Evolutionary conservation across 2,329 filamentous ascomycete species (phyloP).

Genomic region (Neonectria punicea): DNA sequence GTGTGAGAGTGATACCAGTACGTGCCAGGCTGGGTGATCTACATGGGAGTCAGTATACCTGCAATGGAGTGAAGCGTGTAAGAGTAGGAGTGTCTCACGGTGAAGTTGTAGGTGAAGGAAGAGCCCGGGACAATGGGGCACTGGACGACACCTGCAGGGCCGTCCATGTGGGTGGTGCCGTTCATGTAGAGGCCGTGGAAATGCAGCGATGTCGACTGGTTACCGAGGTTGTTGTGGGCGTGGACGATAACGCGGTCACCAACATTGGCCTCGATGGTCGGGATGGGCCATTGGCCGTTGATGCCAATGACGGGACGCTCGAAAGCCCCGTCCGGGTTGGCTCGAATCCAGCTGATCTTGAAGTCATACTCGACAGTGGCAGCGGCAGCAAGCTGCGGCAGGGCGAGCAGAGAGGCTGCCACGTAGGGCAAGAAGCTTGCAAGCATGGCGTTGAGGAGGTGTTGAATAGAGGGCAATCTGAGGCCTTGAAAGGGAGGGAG

Average conservation of each 20-base stretch:
- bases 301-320: slow-evolving; percentile 77
- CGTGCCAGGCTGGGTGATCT: slow-evolving; percentile 74
- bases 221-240: slow-evolving; percentile 67
- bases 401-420: slow-evolving; percentile 32
- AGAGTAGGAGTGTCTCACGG: slow-evolving; percentile 52
- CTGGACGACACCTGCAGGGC: slow-evolving; percentile 72
- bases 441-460: slow-evolving; percentile 28
- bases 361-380: slow-evolving; percentile 70
- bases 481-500: neutral
- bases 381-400: slow-evolving; percentile 39
- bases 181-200: slow-evolving; percentile 80
- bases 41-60: slow-evolving; percentile 5
- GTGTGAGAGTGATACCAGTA: slow-evolving; percentile 85
- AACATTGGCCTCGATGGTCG: slow-evolving; percentile 69
- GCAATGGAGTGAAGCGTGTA: neutral
- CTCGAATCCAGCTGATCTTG: slow-evolving; percentile 76
- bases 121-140: slow-evolving; percentile 72
- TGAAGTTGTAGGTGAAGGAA: slow-evolving; percentile 76
- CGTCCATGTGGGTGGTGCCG: slow-evolving; percentile 76
- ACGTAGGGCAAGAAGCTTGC: slow-evolving; percentile 22
- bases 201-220: slow-evolving; percentile 71
- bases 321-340: slow-evolving; percentile 74
- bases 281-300: slow-evolving; percentile 81
- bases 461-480: no score
- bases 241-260: slow-evolving; percentile 71